phyloP scores from a whole-genome alignment of 768 basidiomycete genomes.

The Amanita pseudoporphyria region DNA sequence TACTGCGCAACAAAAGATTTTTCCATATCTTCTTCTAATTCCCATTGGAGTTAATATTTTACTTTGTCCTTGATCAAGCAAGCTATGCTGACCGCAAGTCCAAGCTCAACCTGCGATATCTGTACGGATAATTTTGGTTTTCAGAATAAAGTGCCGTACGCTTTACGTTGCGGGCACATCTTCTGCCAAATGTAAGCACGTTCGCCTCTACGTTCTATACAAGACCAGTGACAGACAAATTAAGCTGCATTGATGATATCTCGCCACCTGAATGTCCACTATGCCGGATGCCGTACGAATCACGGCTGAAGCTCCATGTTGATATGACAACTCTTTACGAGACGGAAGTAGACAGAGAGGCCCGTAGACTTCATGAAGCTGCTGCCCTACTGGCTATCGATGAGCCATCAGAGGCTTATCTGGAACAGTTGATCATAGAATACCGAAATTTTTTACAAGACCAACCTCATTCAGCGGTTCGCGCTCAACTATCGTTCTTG shows the following conservation, averaged over 20 bases:
- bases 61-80: background rate
- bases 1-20: too few relatives aligned
- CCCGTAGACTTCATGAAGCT: slow-evolving; percentile 40
- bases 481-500: too few relatives aligned
- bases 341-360: slow-evolving; percentile 25
- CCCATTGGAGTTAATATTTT: too few relatives aligned
- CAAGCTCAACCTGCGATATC: slow-evolving; percentile 64
- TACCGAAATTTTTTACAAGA: slow-evolving; percentile 35
- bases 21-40: too few relatives aligned
- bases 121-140: slow-evolving; percentile 56
- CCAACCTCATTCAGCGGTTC: slow-evolving; percentile 11
- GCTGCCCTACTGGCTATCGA: slow-evolving; percentile 45
- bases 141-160: slow-evolving; percentile 46
- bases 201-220: background rate
- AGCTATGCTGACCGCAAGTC: slow-evolving; percentile 54
- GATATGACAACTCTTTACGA: slow-evolving; percentile 27
- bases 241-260: slow-evolving; percentile 47
- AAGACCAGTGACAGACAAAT: slow-evolving; percentile 1
- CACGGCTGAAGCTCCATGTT: slow-evolving; percentile 48
- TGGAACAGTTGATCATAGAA: slow-evolving; percentile 42
- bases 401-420: slow-evolving; percentile 41
- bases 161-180: slow-evolving; percentile 66
- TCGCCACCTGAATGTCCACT: slow-evolving; percentile 47
- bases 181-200: slow-evolving; percentile 44
- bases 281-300: slow-evolving; percentile 47